Evolutionary conservation across 306 rosid genomes (phyloP).

Genomic region (Cucurbita argyrosperma): DNA sequence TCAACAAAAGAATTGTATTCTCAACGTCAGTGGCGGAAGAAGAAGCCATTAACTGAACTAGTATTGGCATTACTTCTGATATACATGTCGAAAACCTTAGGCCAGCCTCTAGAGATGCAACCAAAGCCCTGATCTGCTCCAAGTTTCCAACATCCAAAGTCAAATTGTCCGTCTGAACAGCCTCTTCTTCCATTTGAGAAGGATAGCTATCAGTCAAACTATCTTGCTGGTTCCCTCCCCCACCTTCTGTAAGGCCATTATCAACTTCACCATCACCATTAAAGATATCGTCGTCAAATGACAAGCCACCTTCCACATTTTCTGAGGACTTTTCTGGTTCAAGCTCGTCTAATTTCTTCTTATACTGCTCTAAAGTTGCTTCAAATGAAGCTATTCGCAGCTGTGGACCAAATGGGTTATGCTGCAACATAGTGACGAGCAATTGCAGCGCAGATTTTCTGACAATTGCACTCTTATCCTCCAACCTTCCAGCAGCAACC

Average conservation of each 20-base stretch:
- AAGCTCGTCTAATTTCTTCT: constrained; percentile 59
- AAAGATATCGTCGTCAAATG: constrained; percentile 26
- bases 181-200: constrained; percentile 33
- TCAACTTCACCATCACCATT: constrained; percentile 50
- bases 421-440: constrained; percentile 87
- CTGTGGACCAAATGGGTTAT: constrained; percentile 94
- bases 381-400: constrained; percentile 75
- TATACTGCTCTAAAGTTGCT: constrained; percentile 79
- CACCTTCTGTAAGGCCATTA: constrained; percentile 20
- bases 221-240: constrained; percentile 37
- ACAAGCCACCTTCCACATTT: constrained; percentile 19
- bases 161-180: constrained; percentile 35
- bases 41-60: constrained; percentile 91
- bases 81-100: constrained; percentile 73
- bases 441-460: constrained; percentile 73
- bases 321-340: constrained; percentile 43
- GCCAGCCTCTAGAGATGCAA: constrained; percentile 93
- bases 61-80: constrained; percentile 62
- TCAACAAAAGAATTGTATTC: constrained; percentile 75
- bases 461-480: constrained; percentile 93
- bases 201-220: constrained; percentile 60
- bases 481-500: constrained; percentile 91
- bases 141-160: constrained; percentile 83
- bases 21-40: constrained; percentile 85
- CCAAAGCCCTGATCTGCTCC: constrained; percentile 94